Conservation (phyloP, 2,329 filamentous ascomycete species). For the Elsinoe ampelina region DNA sequence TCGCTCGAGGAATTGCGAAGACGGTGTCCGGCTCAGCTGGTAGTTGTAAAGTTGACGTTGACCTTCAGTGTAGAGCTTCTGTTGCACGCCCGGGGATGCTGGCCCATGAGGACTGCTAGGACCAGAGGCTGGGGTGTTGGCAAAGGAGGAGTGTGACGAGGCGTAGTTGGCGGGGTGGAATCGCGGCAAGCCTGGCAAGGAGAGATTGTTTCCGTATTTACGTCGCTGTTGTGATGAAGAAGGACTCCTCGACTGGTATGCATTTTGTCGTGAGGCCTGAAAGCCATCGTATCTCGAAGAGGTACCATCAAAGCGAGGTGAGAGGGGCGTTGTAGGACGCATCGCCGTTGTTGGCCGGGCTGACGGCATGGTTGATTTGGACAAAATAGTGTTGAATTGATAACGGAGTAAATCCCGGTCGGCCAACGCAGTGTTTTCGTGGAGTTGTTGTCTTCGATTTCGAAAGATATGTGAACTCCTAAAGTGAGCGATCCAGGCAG, state of each 20-base stretch:
- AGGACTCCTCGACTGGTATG: slow-evolving; percentile 20
- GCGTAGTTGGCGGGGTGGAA: slow-evolving; percentile 46
- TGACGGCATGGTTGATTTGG: slow-evolving; percentile 24
- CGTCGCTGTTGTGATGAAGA: slow-evolving; percentile 26
- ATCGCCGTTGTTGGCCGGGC: slow-evolving; percentile 26
- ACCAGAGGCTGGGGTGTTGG: slow-evolving; percentile 30
- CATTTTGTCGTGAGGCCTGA: slow-evolving; percentile 24
- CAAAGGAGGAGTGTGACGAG: slow-evolving; percentile 27
- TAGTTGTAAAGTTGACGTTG: slow-evolving; percentile 41
- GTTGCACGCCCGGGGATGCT: slow-evolving; percentile 34
- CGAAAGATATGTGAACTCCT: neutral
- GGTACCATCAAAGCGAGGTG: slow-evolving; percentile 22
- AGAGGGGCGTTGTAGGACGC: slow-evolving; percentile 27
- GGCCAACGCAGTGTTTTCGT: neutral
- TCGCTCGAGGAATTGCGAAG: slow-evolving; percentile 23
- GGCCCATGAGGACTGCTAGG: slow-evolving; percentile 35
- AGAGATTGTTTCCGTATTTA: slow-evolving; percentile 30
- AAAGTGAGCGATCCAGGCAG: neutral
- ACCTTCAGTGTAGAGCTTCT: slow-evolving; percentile 38
- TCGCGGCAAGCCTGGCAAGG: slow-evolving; percentile 41
- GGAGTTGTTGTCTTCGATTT: neutral
- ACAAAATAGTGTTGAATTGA: neutral
- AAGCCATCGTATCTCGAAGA: slow-evolving; percentile 24
- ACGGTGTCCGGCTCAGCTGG: slow-evolving; percentile 28
- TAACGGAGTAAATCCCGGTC: neutral